Conservation (phyloP, 352 stramenopile genomes). For the Globisporangium polare region DNA sequence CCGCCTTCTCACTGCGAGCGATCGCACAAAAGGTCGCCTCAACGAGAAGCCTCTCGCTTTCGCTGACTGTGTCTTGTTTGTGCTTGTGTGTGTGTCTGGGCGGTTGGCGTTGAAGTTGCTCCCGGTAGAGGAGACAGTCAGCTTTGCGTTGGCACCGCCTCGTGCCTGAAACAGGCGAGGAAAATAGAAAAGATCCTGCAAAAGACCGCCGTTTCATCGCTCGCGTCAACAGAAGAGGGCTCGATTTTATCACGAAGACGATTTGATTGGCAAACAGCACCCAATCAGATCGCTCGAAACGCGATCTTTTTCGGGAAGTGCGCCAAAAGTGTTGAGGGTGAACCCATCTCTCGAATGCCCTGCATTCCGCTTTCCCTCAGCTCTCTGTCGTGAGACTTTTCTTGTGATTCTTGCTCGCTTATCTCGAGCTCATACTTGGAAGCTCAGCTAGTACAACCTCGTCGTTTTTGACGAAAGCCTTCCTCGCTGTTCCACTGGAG, state of each 20-base stretch:
- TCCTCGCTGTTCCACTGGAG: neutral
- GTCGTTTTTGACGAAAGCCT: neutral
- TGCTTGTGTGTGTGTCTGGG: no score
- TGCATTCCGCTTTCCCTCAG: neutral
- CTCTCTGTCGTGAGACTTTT: neutral
- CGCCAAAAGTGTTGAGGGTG: neutral
- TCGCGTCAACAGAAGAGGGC: neutral
- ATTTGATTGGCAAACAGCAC: neutral
- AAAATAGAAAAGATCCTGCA: neutral
- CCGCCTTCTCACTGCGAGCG: no score
- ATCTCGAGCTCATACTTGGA: no score
- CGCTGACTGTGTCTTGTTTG: no score
- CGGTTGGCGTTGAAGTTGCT: no score
- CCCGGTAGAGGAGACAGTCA: no score
- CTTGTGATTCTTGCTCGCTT: no score
- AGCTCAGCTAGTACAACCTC: neutral
- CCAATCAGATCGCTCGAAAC: neutral
- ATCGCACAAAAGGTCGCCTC: no score
- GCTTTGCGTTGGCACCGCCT: no score
- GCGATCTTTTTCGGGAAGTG: neutral
- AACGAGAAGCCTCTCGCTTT: no score
- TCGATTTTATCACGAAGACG: neutral
- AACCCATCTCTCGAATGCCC: no score
- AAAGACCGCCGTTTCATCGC: neutral
- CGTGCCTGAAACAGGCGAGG: no score